Conservation (phyloP, 108 stramenopile species). For the Skeletonema costatum region DNA sequence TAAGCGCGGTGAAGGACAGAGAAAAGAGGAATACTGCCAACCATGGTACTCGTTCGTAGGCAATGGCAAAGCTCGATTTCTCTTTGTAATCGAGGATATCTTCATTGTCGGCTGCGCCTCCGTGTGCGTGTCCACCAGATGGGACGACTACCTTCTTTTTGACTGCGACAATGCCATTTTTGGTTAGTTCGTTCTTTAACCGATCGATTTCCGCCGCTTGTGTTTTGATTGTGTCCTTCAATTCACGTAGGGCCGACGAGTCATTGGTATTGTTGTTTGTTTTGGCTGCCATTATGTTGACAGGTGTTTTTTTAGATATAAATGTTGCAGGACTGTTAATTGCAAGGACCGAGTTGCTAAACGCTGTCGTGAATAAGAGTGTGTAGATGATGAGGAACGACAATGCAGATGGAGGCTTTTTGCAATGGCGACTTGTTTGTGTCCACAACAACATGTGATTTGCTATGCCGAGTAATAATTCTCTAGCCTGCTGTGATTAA, state of each 20-base stretch:
- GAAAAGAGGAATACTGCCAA: constrained; percentile 79
- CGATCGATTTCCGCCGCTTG: constrained; percentile 74
- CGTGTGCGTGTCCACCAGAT: constrained; percentile 52
- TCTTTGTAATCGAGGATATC: constrained; percentile 60
- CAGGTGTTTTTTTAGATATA: not conserved
- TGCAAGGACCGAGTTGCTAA: not conserved
- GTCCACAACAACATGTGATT: not conserved
- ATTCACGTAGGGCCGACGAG: constrained; percentile 62
- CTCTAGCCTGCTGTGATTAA: not conserved
- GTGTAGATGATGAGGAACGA: not conserved
- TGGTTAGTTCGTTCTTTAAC: constrained; percentile 41
- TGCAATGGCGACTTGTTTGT: not conserved
- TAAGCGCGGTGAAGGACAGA: constrained; percentile 79
- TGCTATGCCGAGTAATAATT: no score
- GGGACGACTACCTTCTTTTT: constrained; percentile 14
- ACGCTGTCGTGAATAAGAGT: not conserved
- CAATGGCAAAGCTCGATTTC: constrained; percentile 66
- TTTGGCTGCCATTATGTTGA: constrained; percentile 11
- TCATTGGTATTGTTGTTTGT: constrained; percentile 1
- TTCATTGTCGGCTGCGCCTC: constrained; percentile 29
- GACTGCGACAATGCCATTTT: not conserved
- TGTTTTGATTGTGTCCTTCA: constrained; percentile 77
- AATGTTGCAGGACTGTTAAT: not conserved
- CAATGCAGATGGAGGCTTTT: not conserved
- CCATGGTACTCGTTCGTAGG: constrained; percentile 78